Evolutionary conservation across 768 basidiomycete genomes (phyloP).

Genomic region (Dendrothele bispora): DNA sequence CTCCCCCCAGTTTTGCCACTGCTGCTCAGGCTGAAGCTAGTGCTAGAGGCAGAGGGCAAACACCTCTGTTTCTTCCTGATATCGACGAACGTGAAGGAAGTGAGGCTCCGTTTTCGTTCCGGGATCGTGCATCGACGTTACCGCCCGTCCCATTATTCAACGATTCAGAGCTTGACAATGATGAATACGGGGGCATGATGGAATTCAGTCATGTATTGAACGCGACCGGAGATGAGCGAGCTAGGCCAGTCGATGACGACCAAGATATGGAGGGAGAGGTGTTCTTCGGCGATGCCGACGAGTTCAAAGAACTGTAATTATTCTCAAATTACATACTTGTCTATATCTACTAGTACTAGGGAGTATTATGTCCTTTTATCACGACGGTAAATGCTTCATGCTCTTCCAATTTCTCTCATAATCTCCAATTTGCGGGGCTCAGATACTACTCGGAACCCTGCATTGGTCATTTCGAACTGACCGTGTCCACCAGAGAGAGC

Average conservation of each 20-base stretch:
- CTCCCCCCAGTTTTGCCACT: constrained; percentile 28
- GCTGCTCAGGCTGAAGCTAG: constrained; percentile 15
- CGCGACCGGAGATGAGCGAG: constrained; percentile 51
- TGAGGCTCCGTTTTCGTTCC: constrained; percentile 29
- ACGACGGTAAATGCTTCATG: constrained; percentile 32
- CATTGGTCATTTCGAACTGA: constrained; percentile 72
- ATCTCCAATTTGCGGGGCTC: constrained; percentile 67
- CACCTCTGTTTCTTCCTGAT: constrained; percentile 79
- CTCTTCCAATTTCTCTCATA: constrained; percentile 75
- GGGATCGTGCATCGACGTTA: constrained; percentile 2
- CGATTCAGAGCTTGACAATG: constrained; percentile 32
- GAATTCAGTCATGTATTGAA: constrained; percentile 74
- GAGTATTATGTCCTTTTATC: constrained; percentile 11
- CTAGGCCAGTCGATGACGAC: constrained; percentile 68
- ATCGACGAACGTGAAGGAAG: constrained; percentile 42
- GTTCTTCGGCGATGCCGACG: constrained; percentile 84
- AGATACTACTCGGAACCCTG: constrained; percentile 74
- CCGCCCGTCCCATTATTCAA: constrained; percentile 32
- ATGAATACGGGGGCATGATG: constrained; percentile 60
- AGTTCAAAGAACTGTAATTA: constrained; percentile 57
- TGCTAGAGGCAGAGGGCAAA: constrained; percentile 40
- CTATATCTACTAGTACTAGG: too few relatives aligned
- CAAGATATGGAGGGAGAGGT: constrained; percentile 74
- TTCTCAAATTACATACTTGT: constrained; percentile 16
- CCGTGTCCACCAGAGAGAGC: constrained; percentile 84